These are phyloP conservation scores for Euphorbia schlechtendalii DNA, from an alignment of 441 rosid genomes.

Conservation along the genomic window DNA sequence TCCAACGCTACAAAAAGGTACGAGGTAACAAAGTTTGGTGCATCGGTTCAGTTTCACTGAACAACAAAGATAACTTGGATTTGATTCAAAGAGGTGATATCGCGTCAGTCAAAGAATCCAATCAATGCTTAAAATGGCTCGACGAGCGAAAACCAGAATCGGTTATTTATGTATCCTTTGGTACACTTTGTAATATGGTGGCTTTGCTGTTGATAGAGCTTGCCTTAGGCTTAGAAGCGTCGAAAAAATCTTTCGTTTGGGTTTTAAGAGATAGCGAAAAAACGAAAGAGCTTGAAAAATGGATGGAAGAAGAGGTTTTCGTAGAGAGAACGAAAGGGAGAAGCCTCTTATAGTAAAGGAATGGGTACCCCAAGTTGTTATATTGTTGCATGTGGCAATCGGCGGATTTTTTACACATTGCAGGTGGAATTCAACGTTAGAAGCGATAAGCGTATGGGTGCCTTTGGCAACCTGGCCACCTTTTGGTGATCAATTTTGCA, in stretches of 20 bases:
- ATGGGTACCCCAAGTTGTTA: conserved; percentile 39
- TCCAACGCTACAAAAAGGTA: conserved; percentile 18
- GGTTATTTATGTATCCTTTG: conserved; percentile 34
- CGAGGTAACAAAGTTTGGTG: conserved; percentile 26
- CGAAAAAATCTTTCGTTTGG: conserved; percentile 35
- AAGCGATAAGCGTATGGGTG: conserved; percentile 23
- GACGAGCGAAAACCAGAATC: conserved; percentile 21
- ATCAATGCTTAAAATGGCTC: conserved; percentile 30
- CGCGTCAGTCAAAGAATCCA: conserved; percentile 11
- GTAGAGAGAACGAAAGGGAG: conserved; percentile 25
- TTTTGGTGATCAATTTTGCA: conserved; percentile 34
- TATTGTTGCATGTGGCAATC: conserved; percentile 29
- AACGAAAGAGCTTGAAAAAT: conserved; percentile 17
- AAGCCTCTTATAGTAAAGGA: conserved; percentile 29
- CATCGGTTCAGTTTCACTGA: conserved; percentile 34
- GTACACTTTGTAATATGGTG: conserved; percentile 24
- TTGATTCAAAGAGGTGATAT: conserved; percentile 30
- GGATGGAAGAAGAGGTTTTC: conserved; percentile 22
- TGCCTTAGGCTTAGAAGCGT: conserved; percentile 33
- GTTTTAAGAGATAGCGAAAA: conserved; percentile 16
- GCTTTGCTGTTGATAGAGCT: conserved; percentile 28
- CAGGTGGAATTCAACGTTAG: conserved; percentile 35
- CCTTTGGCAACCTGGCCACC: conserved; percentile 45
- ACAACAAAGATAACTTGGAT: conserved; percentile 22
- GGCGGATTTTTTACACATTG: conserved; percentile 43